Conservation (phyloP, 352 stramenopile species). For the Aphanomyces invadans region DNA sequence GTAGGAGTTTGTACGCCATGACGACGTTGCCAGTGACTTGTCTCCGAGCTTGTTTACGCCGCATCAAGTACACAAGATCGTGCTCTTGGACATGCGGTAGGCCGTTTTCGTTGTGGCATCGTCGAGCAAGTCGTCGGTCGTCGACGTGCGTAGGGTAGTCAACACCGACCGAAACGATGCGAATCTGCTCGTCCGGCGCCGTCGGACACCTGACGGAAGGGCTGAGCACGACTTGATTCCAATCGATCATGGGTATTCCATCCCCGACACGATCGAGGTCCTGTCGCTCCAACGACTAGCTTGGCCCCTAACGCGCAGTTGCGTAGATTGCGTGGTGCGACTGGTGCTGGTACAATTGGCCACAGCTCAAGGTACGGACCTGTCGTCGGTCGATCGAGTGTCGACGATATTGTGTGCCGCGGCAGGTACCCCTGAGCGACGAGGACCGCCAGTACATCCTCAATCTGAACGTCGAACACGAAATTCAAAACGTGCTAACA, state of each 20-base stretch:
- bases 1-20: conserved; percentile 88
- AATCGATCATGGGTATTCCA: conserved; percentile 99
- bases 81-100: conserved; percentile 94
- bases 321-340: conserved; percentile 95
- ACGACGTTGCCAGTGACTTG: conserved; percentile 93
- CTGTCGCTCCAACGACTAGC: not conserved
- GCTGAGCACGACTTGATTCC: conserved; percentile 91
- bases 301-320: too few species aligned
- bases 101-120: not conserved
- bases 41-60: conserved; percentile 82
- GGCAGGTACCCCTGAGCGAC: conserved; percentile 49
- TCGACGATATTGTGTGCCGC: not conserved
- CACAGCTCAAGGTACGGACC: conserved; percentile 60
- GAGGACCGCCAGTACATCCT: conserved; percentile 59
- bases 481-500: conserved; percentile 47
- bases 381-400: not conserved
- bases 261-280: conserved; percentile 89
- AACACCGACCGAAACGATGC: conserved; percentile 97
- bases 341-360: conserved; percentile 98
- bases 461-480: conserved; percentile 44
- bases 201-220: conserved; percentile 39
- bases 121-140: too few species aligned
- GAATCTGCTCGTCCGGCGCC: conserved; percentile 94
- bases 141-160: conserved; percentile 50
- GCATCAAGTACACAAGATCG: conserved; percentile 97